These are phyloP conservation scores for Paramecium pentaurelia DNA, from an alignment of 73 alveolate genomes.

Conservation along the genomic window DNA sequence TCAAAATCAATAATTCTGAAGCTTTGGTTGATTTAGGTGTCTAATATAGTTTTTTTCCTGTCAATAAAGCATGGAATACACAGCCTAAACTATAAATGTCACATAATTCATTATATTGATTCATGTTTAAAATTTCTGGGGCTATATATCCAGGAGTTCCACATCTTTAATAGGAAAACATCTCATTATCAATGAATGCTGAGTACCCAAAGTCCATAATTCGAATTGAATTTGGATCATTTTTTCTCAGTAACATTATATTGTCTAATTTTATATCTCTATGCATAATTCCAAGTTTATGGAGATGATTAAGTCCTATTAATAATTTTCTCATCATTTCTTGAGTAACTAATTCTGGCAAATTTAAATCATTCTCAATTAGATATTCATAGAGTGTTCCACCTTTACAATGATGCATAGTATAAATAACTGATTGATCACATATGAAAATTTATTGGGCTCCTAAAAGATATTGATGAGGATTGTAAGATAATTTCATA, in stretches of 20 bases:
- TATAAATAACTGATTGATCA: background rate
- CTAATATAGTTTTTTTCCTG: background rate
- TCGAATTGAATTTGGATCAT: background rate
- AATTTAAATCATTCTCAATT: background rate
- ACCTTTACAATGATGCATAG: background rate
- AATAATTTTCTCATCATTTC: background rate
- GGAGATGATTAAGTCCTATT: background rate
- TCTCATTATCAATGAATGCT: background rate
- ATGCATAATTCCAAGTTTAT: background rate
- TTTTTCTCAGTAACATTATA: background rate
- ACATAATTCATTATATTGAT: background rate
- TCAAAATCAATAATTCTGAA: background rate
- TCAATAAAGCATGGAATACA: background rate
- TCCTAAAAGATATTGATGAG: background rate
- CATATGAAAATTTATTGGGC: background rate
- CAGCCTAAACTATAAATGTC: background rate
- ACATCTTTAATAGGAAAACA: background rate
- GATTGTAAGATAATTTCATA: background rate
- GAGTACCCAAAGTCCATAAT: conserved; percentile 19
- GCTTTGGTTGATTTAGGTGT: background rate
- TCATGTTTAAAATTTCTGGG: background rate
- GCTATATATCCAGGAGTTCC: conserved; percentile 51
- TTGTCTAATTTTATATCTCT: conserved; percentile 37
- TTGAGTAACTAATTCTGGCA: background rate
- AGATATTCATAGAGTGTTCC: conserved; percentile 18